Evolutionary conservation across 2,329 filamentous ascomycete genomes (phyloP), one percentile per base, ranked within the genome.

Genomic region (Hymenoscyphus repandus): DNA sequence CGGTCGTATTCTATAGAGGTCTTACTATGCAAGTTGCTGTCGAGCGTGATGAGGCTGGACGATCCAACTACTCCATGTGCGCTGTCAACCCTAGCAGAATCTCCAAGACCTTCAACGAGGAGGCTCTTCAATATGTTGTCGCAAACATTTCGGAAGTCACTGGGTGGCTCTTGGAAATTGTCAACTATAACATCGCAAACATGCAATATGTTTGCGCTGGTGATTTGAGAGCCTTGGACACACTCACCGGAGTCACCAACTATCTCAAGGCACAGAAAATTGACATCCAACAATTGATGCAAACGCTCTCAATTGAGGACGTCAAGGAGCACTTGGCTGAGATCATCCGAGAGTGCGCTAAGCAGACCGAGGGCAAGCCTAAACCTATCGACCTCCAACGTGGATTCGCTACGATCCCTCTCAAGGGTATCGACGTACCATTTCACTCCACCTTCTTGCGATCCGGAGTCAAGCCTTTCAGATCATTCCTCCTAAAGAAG

Each of bases 391-490:
- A 93, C 58, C 83, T 99, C 50, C 83, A 97, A 77, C 89, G 93
- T 62, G 95, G 95, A 20, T 96, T 96, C 66, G 93, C 93, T 39
- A 97, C 92, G 20, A 97, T 99, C 62, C 93, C 95, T 39, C 86
- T 99, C 58, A 89, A 87, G 66, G 95, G 95, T 57, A 99, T 99
- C 63, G 93, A 99, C 64, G 95, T 97, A 67, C 93, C 93, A 40
- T 99, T 99, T 88, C 93, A 99, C 79, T 93, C 88, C 62, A 99
- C 93, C 15, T 99, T 99, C 79, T 75, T 99, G 73, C 88, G 95
- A 50, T 96, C 90, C 36, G 95, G 93, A 64, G 93, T 99, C 71
- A 99, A 99, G 79, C 93, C 95, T 42, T 99, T 99, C 90, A 83
- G 93, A 60, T 92, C 86, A 40, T 99, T 99, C 82, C 72, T 99